phyloP scores from a whole-genome alignment of 1,139 yeast genomes.

The Blastobotrys proliferans region DNA sequence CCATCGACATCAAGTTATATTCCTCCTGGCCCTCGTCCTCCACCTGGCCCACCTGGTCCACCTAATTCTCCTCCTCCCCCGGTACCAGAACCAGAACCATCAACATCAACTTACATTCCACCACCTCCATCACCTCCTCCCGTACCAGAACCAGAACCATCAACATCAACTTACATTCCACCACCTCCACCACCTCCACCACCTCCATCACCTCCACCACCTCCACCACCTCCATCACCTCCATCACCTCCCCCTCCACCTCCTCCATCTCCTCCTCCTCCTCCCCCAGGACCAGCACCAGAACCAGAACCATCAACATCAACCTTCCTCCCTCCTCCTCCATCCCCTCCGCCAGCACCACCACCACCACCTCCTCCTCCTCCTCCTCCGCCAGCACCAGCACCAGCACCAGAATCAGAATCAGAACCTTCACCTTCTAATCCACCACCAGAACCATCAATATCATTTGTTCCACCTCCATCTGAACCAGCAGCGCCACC shows the following conservation, averaged over 20 bases:
- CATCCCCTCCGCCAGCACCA: not conserved
- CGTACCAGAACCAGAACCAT: not conserved
- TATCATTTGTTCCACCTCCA: not conserved
- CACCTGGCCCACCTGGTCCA: not conserved
- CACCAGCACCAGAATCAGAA: not conserved
- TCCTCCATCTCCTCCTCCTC: not conserved
- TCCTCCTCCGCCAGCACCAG: not conserved
- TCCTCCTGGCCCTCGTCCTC: not conserved
- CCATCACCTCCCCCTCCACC: conserved; percentile 7
- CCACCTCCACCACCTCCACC: conserved; percentile 4
- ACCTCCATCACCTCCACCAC: too few species aligned
- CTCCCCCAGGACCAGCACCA: not conserved
- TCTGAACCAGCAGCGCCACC: not conserved
- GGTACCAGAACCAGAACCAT: not conserved
- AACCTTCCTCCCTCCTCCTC: too few species aligned
- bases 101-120: not conserved
- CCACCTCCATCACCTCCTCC: not conserved
- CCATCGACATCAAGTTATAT: not conserved
- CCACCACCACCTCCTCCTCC: not conserved
- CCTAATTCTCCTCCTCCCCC: too few species aligned
- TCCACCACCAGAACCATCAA: not conserved
- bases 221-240: too few species aligned
- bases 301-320: too few species aligned
- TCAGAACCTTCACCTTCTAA: not conserved
- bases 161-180: not conserved